Conservation (phyloP, 306 rosid species). For the Psophocarpus tetragonolobus region DNA sequence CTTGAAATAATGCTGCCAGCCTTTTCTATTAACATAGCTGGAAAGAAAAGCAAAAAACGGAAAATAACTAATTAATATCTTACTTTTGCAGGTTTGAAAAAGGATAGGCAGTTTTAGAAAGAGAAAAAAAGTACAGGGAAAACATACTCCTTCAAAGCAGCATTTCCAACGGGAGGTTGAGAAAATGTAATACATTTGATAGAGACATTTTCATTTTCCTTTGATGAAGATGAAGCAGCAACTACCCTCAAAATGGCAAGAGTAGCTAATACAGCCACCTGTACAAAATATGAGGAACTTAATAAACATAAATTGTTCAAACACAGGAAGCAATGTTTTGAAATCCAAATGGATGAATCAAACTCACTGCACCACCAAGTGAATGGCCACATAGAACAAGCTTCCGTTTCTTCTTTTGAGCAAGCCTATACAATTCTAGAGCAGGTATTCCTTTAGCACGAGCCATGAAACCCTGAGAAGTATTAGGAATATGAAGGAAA, state of each 20-base stretch:
- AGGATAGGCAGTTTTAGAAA: conserved; percentile 8
- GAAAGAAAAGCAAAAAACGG: conserved; percentile 12
- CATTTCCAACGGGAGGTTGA: conserved; percentile 98
- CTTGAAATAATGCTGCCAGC: conserved; percentile 95
- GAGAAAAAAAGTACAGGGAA: conserved; percentile 21
- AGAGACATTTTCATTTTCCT: conserved; percentile 71
- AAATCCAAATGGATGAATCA: conserved; percentile 25
- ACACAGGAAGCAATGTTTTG: neutral
- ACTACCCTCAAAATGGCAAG: conserved; percentile 98
- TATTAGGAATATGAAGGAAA: neutral
- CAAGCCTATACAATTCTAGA: conserved; percentile 89
- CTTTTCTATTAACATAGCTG: conserved; percentile 89
- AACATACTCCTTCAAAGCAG: conserved; percentile 95
- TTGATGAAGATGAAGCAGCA: conserved; percentile 85
- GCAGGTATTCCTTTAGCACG: conserved; percentile 99
- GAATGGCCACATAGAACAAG: conserved; percentile 98
- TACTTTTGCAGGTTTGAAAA: conserved; percentile 1
- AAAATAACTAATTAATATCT: conserved; percentile 9
- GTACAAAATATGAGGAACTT: conserved; percentile 36
- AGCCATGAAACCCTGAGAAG: conserved; percentile 87
- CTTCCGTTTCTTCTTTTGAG: conserved; percentile 91
- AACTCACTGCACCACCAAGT: conserved; percentile 97
- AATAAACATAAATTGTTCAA: conserved; percentile 14
- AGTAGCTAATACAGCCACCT: conserved; percentile 96
- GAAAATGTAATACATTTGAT: conserved; percentile 94